phyloP scores from a whole-genome alignment of 2,329 filamentous ascomycete species.

The Aureobasidium mangrovei region DNA sequence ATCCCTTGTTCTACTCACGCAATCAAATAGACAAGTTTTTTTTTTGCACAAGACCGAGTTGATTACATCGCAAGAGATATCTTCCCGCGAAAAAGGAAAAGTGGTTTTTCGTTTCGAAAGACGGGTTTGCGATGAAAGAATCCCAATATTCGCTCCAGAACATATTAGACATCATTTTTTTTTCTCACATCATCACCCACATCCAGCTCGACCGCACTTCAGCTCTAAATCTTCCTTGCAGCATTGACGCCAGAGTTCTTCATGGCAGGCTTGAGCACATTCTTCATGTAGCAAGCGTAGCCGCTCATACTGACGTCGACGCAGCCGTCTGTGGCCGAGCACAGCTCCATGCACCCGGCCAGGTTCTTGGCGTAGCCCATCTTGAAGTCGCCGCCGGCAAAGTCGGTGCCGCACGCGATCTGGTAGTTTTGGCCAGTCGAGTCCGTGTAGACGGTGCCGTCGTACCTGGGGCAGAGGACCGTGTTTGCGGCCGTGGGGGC shows the following conservation, averaged over 20 bases:
- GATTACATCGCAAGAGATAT: too few relatives aligned
- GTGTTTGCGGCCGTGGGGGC: not conserved
- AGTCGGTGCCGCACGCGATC: not conserved
- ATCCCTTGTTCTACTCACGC: too few relatives aligned
- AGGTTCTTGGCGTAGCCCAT: not conserved
- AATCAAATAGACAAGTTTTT: too few relatives aligned
- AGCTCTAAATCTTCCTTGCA: not conserved
- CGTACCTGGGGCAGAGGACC: not conserved
- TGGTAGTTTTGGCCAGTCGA: not conserved
- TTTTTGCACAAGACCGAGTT: too few relatives aligned
- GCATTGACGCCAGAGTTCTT: not conserved
- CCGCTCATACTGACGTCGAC: not conserved
- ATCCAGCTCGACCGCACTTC: too few relatives aligned
- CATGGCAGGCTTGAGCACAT: not conserved
- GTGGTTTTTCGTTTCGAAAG: too few relatives aligned
- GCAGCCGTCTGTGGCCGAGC: not conserved
- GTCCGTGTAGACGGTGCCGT: not conserved
- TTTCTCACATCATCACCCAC: too few relatives aligned
- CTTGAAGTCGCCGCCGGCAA: slow-evolving; percentile 1
- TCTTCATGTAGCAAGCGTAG: slow-evolving; percentile 5
- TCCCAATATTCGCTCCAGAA: too few relatives aligned
- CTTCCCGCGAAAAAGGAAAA: too few relatives aligned
- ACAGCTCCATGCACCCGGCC: not conserved
- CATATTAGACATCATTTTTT: too few relatives aligned
- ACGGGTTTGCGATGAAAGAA: too few relatives aligned